Percentiles rank a stretch among this genome's conserved stretches.
These are phyloP conservation scores for Allantophomopsis cytisporea DNA, from an alignment of 2,329 filamentous ascomycete species.

Conservation along the genomic window DNA sequence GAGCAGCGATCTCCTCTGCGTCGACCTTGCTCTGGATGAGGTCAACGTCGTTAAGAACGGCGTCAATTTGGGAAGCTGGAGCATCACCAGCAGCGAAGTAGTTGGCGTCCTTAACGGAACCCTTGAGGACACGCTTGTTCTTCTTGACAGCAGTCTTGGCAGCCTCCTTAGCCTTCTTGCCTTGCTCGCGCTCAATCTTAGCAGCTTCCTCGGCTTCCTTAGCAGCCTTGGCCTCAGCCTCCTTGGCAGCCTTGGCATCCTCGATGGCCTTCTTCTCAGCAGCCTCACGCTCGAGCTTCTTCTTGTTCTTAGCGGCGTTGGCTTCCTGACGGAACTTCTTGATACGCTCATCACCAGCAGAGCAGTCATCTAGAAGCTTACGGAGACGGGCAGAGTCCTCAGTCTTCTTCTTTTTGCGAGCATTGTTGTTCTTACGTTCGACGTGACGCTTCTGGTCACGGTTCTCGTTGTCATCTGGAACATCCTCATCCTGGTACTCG, in stretches of 20 bases:
- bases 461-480: conserved; percentile 97
- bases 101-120: conserved; percentile 91
- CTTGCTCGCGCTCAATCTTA: conserved; percentile 69
- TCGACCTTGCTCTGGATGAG: conserved; percentile 79
- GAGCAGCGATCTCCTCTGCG: conserved; percentile 72
- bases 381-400: conserved; percentile 90
- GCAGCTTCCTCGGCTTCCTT: conserved; percentile 79
- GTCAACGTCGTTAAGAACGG: conserved; percentile 75
- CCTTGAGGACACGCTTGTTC: conserved; percentile 97
- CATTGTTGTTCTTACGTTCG: conserved; percentile 96
- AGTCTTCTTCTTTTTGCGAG: conserved; percentile 98
- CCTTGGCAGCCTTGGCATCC: conserved; percentile 72
- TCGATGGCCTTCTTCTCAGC: conserved; percentile 79
- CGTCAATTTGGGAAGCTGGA: conserved; percentile 66
- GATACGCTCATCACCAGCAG: conserved; percentile 83
- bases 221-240: conserved; percentile 65
- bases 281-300: conserved; percentile 78
- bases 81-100: conserved; percentile 74
- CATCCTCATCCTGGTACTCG: conserved; percentile 97
- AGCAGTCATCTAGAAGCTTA: conserved; percentile 76
- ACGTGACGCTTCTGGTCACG: conserved; percentile 97
- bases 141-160: conserved; percentile 99
- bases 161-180: conserved; percentile 96
- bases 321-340: conserved; percentile 92
- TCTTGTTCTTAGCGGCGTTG: conserved; percentile 92